A percentile compares a stretch with the other conserved stretches of the same genome.
Evolutionary conservation across 2,329 filamentous ascomycete species (phyloP).

Genomic region (Epichloe hybrida): DNA sequence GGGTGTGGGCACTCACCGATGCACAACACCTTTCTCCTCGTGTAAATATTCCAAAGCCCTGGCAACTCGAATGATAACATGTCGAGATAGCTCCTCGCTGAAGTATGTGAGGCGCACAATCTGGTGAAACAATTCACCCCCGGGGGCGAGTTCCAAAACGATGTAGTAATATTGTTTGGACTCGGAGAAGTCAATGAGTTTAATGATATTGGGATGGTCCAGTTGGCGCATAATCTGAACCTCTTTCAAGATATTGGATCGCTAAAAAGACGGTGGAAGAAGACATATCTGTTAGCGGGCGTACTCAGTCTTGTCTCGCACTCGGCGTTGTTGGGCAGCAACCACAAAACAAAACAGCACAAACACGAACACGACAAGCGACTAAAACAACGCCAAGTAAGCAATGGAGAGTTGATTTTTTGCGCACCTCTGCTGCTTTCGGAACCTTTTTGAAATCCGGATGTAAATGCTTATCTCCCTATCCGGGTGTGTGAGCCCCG

Average conservation of each 20-base stretch:
- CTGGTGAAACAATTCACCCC: constrained; percentile 94
- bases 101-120: constrained; percentile 98
- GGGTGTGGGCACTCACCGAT: constrained; percentile 50
- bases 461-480: constrained; percentile 88
- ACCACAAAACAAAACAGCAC: constrained; percentile 12
- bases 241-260: constrained; percentile 95
- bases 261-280: constrained; percentile 34
- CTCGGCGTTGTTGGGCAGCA: not conserved
- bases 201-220: constrained; percentile 92
- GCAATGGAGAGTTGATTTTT: constrained; percentile 13
- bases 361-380: constrained; percentile 14
- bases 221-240: constrained; percentile 97
- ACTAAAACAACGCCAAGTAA: constrained; percentile 24
- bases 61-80: constrained; percentile 93
- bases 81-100: constrained; percentile 85
- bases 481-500: constrained; percentile 30
- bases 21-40: constrained; percentile 88
- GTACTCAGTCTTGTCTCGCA: not conserved
- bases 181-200: constrained; percentile 85
- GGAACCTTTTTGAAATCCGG: constrained; percentile 91
- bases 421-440: constrained; percentile 90
- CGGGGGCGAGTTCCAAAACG: constrained; percentile 78
- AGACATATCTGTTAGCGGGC: constrained; percentile 4
- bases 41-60: constrained; percentile 87
- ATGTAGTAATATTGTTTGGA: constrained; percentile 96